Percentiles rank a stretch among this genome's conserved stretches.
Conservation (phyloP, 768 basidiomycete genomes). For the Daedalea quercina region DNA sequence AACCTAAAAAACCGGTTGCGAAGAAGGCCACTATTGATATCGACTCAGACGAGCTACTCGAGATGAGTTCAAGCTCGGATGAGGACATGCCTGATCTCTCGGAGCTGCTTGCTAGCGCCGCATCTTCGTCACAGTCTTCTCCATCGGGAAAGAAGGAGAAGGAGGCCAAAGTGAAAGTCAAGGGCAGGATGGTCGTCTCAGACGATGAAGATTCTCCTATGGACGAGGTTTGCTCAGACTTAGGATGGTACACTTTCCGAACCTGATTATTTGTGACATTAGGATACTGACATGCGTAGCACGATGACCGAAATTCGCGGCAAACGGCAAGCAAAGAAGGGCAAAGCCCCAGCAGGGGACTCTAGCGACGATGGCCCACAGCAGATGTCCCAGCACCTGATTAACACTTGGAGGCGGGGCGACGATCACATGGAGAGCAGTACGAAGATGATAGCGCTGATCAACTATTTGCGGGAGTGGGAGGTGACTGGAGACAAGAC, state of each 20-base stretch:
- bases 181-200: conserved; percentile 1
- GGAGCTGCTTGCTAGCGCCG: conserved; percentile 23
- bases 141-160: background rate
- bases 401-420: conserved; percentile 51
- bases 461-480: conserved; percentile 53
- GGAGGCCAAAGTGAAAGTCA: background rate
- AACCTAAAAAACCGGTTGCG: conserved; percentile 11
- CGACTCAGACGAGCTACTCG: conserved; percentile 9
- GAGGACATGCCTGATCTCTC: conserved; percentile 48
- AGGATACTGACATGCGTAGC: background rate
- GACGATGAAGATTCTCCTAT: conserved; percentile 6
- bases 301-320: conserved; percentile 16
- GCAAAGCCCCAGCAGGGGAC: conserved; percentile 6
- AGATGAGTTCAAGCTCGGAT: conserved; percentile 23
- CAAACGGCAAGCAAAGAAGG: conserved; percentile 21
- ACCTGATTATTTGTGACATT: too few species aligned
- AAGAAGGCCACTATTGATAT: background rate
- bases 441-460: conserved; percentile 57
- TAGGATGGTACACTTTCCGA: too few species aligned
- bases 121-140: background rate
- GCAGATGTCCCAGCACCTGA: conserved; percentile 16
- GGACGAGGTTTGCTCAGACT: background rate
- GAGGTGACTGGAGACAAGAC: conserved; percentile 59
- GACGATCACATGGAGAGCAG: conserved; percentile 60
- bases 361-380: conserved; percentile 16